Evolutionary conservation across 2,329 filamentous ascomycete genomes (phyloP).

Genomic region (Venturia effusa): DNA sequence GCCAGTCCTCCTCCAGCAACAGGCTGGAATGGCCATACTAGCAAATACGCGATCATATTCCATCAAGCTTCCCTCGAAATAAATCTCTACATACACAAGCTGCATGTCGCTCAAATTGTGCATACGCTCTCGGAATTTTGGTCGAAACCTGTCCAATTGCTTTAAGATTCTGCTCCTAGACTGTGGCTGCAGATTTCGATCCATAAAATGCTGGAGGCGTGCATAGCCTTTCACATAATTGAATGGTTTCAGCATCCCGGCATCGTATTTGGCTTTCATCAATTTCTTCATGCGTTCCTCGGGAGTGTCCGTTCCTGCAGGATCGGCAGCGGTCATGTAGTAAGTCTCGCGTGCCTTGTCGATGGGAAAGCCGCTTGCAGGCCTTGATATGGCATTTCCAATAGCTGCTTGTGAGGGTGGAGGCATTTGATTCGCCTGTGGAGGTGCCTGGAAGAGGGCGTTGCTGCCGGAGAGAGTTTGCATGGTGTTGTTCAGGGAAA

Average conservation of each 20-base stretch:
- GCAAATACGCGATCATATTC: conserved; percentile 98
- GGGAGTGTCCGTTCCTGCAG: conserved; percentile 72
- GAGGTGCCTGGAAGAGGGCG: conserved; percentile 16
- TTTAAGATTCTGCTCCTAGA: conserved; percentile 86
- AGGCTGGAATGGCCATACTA: conserved; percentile 96
- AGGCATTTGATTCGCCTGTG: conserved; percentile 21
- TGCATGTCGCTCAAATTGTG: conserved; percentile 88
- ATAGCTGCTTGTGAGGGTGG: conserved; percentile 32
- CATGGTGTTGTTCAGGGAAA: conserved; percentile 38
- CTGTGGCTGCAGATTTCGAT: conserved; percentile 68
- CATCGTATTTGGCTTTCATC: conserved; percentile 90
- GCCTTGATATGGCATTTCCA: conserved; percentile 48
- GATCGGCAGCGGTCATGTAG: conserved; percentile 93
- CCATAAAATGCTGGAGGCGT: conserved; percentile 81
- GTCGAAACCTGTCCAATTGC: conserved; percentile 84
- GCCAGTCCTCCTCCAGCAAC: conserved; percentile 91
- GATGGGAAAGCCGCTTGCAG: conserved; percentile 49
- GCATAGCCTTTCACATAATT: conserved; percentile 98
- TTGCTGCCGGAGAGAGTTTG: conserved; percentile 28
- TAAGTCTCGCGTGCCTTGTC: conserved; percentile 75
- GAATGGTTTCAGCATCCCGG: conserved; percentile 88
- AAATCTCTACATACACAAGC: conserved; percentile 93
- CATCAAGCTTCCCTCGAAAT: conserved; percentile 94
- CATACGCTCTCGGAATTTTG: conserved; percentile 92
- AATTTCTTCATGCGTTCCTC: conserved; percentile 94